These are phyloP conservation scores for Scortechinia acanthostroma DNA, from an alignment of 2,329 filamentous ascomycete species.

Conservation along the genomic window DNA sequence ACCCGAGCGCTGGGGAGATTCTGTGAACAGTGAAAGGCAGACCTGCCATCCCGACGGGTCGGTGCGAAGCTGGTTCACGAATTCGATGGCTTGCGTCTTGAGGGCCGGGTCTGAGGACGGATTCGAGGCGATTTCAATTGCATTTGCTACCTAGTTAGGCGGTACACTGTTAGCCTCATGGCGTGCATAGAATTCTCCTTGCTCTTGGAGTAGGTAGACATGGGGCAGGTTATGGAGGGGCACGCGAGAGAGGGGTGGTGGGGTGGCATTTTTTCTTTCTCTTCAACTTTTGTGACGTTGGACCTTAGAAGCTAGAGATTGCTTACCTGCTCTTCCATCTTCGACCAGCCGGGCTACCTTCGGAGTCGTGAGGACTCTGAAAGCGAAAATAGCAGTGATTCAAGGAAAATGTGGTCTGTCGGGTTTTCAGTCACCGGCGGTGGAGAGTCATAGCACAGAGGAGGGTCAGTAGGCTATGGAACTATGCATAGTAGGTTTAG, in stretches of 20 bases:
- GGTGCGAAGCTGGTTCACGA: constrained; percentile 69
- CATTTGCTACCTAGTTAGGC: constrained; percentile 95
- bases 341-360: constrained; percentile 2
- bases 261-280: too few species aligned
- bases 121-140: constrained; percentile 88
- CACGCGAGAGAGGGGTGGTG: neutral
- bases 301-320: too few species aligned
- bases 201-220: neutral
- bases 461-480: too few species aligned
- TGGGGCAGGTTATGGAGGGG: neutral
- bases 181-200: neutral
- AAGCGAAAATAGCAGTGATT: neutral
- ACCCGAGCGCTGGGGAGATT: constrained; percentile 69
- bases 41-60: constrained; percentile 85
- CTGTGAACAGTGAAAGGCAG: constrained; percentile 78
- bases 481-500: too few species aligned
- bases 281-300: too few species aligned
- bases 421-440: too few species aligned
- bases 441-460: too few species aligned
- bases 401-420: too few species aligned
- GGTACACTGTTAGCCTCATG: too few species aligned
- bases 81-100: constrained; percentile 77
- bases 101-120: constrained; percentile 68
- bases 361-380: neutral
- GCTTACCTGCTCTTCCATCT: constrained; percentile 2